Percentiles rank a stretch among this genome's conserved stretches.
Conservation (phyloP, 2,329 filamentous ascomycete species). For the Fusarium drepaniforme region DNA sequence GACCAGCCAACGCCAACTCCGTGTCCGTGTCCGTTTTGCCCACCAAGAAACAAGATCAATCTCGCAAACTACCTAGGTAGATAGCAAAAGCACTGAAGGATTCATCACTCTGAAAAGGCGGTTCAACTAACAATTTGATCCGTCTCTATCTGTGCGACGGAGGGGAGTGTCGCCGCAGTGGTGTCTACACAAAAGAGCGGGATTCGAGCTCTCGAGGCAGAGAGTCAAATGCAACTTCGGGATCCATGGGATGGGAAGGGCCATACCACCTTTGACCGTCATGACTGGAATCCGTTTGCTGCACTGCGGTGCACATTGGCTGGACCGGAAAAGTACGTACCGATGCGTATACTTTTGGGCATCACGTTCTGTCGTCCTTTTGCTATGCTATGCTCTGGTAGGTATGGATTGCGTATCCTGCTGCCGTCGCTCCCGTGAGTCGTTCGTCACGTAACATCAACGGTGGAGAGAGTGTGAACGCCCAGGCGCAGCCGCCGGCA, state of each 20-base stretch:
- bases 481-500: constrained; percentile 34
- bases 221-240: constrained; percentile 20
- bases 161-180: constrained; percentile 32
- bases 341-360: constrained; percentile 18
- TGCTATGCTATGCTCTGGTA: constrained; percentile 8
- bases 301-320: constrained; percentile 1
- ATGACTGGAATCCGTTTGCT: neutral
- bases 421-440: constrained; percentile 3
- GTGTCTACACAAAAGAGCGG: constrained; percentile 40
- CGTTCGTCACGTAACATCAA: constrained; percentile 38
- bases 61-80: neutral
- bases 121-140: neutral
- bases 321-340: constrained; percentile 7
- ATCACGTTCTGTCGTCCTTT: neutral
- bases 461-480: constrained; percentile 37
- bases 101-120: neutral
- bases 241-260: constrained; percentile 9
- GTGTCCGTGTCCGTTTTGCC: constrained; percentile 28
- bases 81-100: neutral
- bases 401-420: constrained; percentile 26
- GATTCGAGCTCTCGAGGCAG: constrained; percentile 21
- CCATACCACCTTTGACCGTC: neutral
- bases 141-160: constrained; percentile 30
- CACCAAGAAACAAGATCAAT: neutral
- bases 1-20: constrained; percentile 29